Conservation (phyloP, 306 rosid genomes). For the Sicyos baderoa region DNA sequence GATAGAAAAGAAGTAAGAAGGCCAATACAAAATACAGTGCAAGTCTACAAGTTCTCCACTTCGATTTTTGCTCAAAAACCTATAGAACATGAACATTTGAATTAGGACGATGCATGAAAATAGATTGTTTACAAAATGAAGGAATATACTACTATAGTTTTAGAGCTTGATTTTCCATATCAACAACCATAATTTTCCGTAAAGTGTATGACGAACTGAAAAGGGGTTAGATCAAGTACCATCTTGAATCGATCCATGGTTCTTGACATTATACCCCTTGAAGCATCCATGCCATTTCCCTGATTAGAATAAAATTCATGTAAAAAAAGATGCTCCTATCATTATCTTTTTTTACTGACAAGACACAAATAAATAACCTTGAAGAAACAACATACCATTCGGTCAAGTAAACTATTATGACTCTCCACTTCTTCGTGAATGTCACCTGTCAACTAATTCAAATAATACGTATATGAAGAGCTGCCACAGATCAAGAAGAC, state of each 20-base stretch:
- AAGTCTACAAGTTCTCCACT: constrained; percentile 59
- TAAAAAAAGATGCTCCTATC: constrained; percentile 13
- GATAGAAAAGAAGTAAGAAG: constrained; percentile 59
- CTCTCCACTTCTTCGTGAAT: constrained; percentile 86
- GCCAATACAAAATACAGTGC: constrained; percentile 50
- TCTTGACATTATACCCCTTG: constrained; percentile 87
- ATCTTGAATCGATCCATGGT: constrained; percentile 92
- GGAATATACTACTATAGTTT: neutral
- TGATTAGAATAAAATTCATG: constrained; percentile 27
- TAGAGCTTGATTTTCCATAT: neutral
- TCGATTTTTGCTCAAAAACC: constrained; percentile 86
- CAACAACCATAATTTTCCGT: neutral
- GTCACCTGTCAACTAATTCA: constrained; percentile 82
- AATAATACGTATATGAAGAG: constrained; percentile 17
- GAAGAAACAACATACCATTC: constrained; percentile 50
- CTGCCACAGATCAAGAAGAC: too few species aligned
- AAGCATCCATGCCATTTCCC: constrained; percentile 86
- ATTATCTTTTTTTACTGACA: neutral
- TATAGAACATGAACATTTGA: constrained; percentile 31
- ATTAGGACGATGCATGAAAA: constrained; percentile 9
- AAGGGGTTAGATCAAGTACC: constrained; percentile 34
- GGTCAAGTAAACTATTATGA: constrained; percentile 75
- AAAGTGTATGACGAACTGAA: neutral
- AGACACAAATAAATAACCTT: neutral
- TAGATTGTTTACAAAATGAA: neutral